Evolutionary conservation across 169 alveolate species (phyloP).

Genomic region (Cryptosporidium felis): DNA sequence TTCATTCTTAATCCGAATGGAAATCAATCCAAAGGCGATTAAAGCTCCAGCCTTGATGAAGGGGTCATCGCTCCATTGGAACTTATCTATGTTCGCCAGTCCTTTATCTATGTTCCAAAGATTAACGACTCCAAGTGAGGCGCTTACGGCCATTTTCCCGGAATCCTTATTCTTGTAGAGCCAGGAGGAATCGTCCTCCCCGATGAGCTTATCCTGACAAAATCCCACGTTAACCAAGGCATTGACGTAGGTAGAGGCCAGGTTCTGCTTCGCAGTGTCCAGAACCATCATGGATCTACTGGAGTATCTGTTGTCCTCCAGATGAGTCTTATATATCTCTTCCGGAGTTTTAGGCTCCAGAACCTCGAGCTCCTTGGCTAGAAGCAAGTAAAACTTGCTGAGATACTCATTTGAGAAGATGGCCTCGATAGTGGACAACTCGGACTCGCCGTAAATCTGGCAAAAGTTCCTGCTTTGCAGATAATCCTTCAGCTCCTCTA

Average conservation of each 20-base stretch:
- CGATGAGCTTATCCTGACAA: conserved; percentile 92
- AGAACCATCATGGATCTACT: conserved; percentile 78
- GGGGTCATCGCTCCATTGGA: conserved; percentile 92
- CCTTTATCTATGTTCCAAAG: conserved; percentile 99
- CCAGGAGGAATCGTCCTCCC: conserved; percentile 87
- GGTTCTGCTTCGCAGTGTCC: conserved; percentile 93
- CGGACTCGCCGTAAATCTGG: conserved; percentile 19
- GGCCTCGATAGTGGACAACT: conserved; percentile 72
- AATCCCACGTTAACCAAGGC: conserved; percentile 99
- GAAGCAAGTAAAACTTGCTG: conserved; percentile 83
- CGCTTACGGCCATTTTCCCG: conserved; percentile 94
- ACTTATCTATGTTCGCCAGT: conserved; percentile 82
- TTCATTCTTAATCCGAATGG: conserved; percentile 93
- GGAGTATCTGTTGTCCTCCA: conserved; percentile 82
- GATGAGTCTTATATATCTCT: conserved; percentile 90
- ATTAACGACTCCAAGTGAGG: conserved; percentile 93
- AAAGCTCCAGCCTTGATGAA: conserved; percentile 95
- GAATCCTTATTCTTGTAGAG: conserved; percentile 92
- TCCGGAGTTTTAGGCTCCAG: conserved; percentile 95
- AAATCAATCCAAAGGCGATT: conserved; percentile 92
- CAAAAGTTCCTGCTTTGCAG: conserved; percentile 7
- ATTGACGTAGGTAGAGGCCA: conserved; percentile 95
- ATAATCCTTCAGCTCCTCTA: conserved; percentile 70
- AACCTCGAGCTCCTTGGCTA: conserved; percentile 94
- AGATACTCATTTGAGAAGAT: conserved; percentile 87